These are phyloP conservation scores for Chloranthus sessilifolius DNA, from an alignment of 164 flowering plant genomes.

Conservation along the genomic window DNA sequence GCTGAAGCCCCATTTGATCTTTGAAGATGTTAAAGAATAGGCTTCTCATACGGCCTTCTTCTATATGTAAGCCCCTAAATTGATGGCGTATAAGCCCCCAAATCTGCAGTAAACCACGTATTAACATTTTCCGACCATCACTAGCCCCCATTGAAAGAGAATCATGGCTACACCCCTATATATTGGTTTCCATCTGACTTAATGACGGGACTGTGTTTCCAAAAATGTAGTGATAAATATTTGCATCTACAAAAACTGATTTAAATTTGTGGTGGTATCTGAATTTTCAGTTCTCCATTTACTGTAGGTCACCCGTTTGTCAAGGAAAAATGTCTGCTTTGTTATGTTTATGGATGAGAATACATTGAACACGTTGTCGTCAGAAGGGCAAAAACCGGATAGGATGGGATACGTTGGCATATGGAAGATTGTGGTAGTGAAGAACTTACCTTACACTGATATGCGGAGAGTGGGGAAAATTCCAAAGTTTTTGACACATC, in stretches of 20 bases:
- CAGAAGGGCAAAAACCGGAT: conserved; percentile 77
- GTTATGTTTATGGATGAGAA: conserved; percentile 88
- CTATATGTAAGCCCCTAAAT: too few species aligned
- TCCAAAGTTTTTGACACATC: conserved; percentile 86
- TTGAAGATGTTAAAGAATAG: too few species aligned
- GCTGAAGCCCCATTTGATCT: too few species aligned
- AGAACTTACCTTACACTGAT: conserved; percentile 80
- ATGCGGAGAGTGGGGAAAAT: conserved; percentile 97
- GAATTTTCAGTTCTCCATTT: conserved; percentile 1
- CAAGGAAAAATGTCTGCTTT: conserved; percentile 95
- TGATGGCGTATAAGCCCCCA: too few species aligned
- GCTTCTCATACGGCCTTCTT: too few species aligned
- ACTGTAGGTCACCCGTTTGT: conserved; percentile 70
- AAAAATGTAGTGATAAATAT: too few species aligned
- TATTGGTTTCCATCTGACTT: too few species aligned
- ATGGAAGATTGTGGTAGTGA: conserved; percentile 91
- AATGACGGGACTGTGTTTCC: too few species aligned
- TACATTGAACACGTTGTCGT: conserved; percentile 65
- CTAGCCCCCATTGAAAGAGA: too few species aligned
- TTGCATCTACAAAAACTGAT: background rate
- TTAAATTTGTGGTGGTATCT: background rate
- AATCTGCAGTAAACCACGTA: too few species aligned
- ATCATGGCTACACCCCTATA: too few species aligned
- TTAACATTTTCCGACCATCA: too few species aligned
- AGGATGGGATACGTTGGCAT: conserved; percentile 72